Percentiles rank a stretch among this genome's conserved stretches.
phyloP scores from a whole-genome alignment of 2,329 filamentous ascomycete species.

The Penicillium sp. region DNA sequence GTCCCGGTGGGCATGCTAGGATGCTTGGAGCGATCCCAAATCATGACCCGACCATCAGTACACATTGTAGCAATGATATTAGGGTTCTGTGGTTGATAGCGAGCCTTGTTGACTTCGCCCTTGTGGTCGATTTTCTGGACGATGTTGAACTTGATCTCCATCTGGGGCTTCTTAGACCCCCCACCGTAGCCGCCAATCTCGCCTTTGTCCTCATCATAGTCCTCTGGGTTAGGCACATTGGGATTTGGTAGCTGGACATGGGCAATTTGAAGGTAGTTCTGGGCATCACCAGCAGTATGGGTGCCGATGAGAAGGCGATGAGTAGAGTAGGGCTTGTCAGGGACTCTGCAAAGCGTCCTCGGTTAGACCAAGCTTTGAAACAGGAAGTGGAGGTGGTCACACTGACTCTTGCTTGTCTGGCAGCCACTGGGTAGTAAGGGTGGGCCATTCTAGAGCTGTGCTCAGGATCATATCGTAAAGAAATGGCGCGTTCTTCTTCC shows the following conservation, averaged over 20 bases:
- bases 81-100: constrained; percentile 95
- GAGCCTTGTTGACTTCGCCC: constrained; percentile 95
- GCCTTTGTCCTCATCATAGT: constrained; percentile 87
- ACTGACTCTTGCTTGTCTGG: constrained; percentile 78
- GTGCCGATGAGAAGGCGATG: constrained; percentile 92
- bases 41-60: constrained; percentile 79
- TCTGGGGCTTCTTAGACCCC: constrained; percentile 63
- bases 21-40: constrained; percentile 97
- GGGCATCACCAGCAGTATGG: constrained; percentile 79
- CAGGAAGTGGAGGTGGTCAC: constrained; percentile 23
- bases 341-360: constrained; percentile 50
- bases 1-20: constrained; percentile 70
- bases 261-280: constrained; percentile 92
- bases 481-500: constrained; percentile 99
- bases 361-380: not conserved
- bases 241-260: constrained; percentile 88
- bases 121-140: constrained; percentile 96
- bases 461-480: constrained; percentile 97
- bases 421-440: constrained; percentile 96
- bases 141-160: constrained; percentile 78
- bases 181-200: constrained; percentile 93
- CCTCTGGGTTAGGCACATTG: constrained; percentile 65
- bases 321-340: constrained; percentile 80
- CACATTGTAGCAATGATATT: constrained; percentile 94
- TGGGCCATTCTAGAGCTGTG: constrained; percentile 94